Evolutionary conservation across 352 stramenopile genomes (phyloP).

Genomic region (Phytophthora crassamura): DNA sequence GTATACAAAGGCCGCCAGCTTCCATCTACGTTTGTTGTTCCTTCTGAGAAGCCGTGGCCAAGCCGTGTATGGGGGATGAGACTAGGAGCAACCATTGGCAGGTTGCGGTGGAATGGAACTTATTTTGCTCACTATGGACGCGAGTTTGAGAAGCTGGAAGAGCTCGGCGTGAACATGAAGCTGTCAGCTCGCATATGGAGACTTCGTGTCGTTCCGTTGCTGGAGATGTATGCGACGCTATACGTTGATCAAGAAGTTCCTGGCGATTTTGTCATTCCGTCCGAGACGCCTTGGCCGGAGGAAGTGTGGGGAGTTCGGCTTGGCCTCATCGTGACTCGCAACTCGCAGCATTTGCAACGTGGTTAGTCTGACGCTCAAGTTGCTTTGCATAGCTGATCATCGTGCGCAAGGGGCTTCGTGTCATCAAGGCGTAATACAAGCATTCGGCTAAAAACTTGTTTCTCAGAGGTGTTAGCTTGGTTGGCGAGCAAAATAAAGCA

Average conservation of each 20-base stretch:
- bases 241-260: constrained; percentile 13
- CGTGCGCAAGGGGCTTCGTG: no score
- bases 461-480: no score
- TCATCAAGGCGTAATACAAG: no score
- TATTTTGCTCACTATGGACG: constrained; percentile 48
- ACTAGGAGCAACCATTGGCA: no score
- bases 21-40: background rate
- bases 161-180: constrained; percentile 26
- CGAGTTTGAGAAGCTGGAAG: background rate
- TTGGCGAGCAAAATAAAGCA: no score
- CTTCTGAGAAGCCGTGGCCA: background rate
- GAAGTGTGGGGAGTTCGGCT: constrained; percentile 53
- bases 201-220: no score
- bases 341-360: no score
- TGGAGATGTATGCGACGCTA: background rate
- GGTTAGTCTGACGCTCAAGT: no score
- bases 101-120: no score
- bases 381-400: no score
- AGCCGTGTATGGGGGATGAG: background rate
- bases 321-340: background rate
- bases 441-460: no score
- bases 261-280: constrained; percentile 88
- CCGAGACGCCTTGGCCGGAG: constrained; percentile 66
- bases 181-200: background rate
- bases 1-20: background rate